Base-by-base conservation (phyloP, 1,284 basidiomycete species). In the Tetrapyrgos nigripes region DNA sequence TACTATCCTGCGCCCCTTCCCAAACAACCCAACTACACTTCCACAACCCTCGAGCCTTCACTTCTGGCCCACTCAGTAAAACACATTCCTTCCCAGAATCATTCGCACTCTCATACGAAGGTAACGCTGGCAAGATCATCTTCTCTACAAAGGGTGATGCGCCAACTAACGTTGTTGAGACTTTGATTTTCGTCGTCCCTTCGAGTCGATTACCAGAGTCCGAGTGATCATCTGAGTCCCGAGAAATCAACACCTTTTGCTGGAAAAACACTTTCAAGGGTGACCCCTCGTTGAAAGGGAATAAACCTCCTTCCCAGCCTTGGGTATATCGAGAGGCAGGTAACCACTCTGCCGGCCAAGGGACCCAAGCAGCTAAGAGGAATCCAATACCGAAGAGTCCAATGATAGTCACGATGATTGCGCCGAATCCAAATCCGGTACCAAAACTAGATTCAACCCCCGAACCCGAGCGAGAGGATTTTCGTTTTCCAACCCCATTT, bases 241-340 rank as follows among this genome's bases (percentile, higher is more conserved):
- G 10, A 17, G 23, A 27, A 13, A 54, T 24, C n/a, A 53, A 26
- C 19, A 90, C 76, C 1, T 68, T 76, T 66, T 92, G 89, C 51
- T 80, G 78, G 77, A 91, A 92, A 70, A 79, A 89, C 0, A 91
- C 72, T 62, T 91, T 92, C 64, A 92, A 73, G 0, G 89, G 89
- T 3, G 79, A 71, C 24, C 80, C 70, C 28, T 76, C 70, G 13
- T 82, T 82, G 74, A 92, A 92, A 0, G 91, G 91, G 73, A 86
- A 57, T 43, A 57, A 9, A 37, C 55, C 55, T 0, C 55, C 50
- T 13, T 47, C 27, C 27, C 28, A 57, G 4, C 49, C 49, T 37
- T 57, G 81, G 56, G 26, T n/a, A 35, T 33, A 14, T 44, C 11
- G 83, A 66, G 33, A 79, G 43, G 11, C 75, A 53, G 1, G 81